Percentiles rank a stretch among this genome's conserved stretches.
phyloP scores from a whole-genome alignment of 768 basidiomycete genomes.

The Leccinum longicurvipes region DNA sequence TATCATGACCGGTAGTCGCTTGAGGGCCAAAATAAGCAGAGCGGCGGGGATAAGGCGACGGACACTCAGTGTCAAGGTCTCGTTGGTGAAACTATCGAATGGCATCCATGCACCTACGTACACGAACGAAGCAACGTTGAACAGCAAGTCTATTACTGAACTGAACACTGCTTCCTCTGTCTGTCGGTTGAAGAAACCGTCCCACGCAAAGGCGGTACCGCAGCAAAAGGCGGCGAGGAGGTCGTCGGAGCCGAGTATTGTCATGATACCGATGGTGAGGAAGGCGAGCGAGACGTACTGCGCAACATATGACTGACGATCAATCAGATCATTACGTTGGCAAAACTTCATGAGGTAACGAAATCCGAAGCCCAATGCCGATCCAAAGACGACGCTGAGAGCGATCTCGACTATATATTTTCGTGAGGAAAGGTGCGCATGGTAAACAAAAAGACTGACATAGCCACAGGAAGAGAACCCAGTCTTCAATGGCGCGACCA shows the following conservation, averaged over 20 bases:
- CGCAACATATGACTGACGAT: slow-evolving; percentile 92
- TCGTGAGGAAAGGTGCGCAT: slow-evolving; percentile 2
- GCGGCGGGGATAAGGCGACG: slow-evolving; percentile 86
- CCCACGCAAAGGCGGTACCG: slow-evolving; percentile 96
- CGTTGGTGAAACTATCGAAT: slow-evolving; percentile 72
- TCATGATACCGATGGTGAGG: slow-evolving; percentile 79
- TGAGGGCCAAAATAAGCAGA: slow-evolving; percentile 75
- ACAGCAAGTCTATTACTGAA: slow-evolving; percentile 92
- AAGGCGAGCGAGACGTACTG: slow-evolving; percentile 85
- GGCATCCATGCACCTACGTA: slow-evolving; percentile 99
- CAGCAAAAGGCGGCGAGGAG: slow-evolving; percentile 93
- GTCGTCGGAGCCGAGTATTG: slow-evolving; percentile 88
- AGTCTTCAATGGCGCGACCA: slow-evolving; percentile 71
- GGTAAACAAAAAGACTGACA: slow-evolving; percentile 48
- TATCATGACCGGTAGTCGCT: slow-evolving; percentile 82
- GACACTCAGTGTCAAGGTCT: slow-evolving; percentile 62
- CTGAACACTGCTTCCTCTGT: slow-evolving; percentile 95
- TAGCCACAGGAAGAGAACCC: slow-evolving; percentile 86
- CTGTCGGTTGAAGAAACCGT: slow-evolving; percentile 89
- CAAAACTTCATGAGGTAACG: slow-evolving; percentile 93
- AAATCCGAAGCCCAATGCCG: slow-evolving; percentile 71
- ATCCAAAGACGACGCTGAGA: slow-evolving; percentile 72
- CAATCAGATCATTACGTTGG: slow-evolving; percentile 80
- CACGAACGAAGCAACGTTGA: slow-evolving; percentile 94
- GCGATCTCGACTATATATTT: slow-evolving; percentile 64